Evolutionary conservation across 257 asterid genomes (phyloP), one percentile per base, ranked within the genome.

Genomic region (Nicotiana benthamiana): DNA sequence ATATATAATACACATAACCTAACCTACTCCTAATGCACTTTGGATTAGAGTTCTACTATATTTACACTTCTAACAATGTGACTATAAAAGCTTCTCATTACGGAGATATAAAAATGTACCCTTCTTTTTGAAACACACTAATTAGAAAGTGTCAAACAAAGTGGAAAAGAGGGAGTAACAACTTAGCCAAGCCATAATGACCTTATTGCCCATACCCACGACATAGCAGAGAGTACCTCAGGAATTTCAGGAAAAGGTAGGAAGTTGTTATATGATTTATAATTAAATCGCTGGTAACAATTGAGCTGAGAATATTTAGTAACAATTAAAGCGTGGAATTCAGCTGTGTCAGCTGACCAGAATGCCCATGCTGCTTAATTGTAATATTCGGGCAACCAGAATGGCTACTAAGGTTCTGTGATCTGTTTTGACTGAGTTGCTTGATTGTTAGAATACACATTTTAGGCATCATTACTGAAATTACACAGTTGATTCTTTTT

Each of bases 401-500:
- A 72, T 72, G 78, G 59, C 24, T 26, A 72, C 78, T 46, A 8
- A 48, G 20, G 56, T 46, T 72, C 40, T 72, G 40, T 72, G 61
- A 72, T 22, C 40, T 72, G 78, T 72, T 72, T 26, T 16, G n/a
- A 26, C 59, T 7, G 60, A 72, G 26, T 43, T 26, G 43, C 59
- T 72, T 72, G 77, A 72, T 72, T 68, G 56, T 18, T 40, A 40
- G 76, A 36, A 53, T 70, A 1, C 77, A 70, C 18, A 22, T 70
- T 43, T 68, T 70, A 20, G 22, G 77, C 22, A 40, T 68, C 32
- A 6, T 11, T 40, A 68, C 11, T 40, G 54, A 43, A 40, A 70
- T n/a, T 22, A 40, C 77, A 40, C 34, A 70, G 59, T 22, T 70
- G 59, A 70, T 43, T 68, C 24, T 36, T 85, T 82, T 83, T 75